Evolutionary conservation across 441 rosid genomes (phyloP).

Genomic region (Sinapis alba): DNA sequence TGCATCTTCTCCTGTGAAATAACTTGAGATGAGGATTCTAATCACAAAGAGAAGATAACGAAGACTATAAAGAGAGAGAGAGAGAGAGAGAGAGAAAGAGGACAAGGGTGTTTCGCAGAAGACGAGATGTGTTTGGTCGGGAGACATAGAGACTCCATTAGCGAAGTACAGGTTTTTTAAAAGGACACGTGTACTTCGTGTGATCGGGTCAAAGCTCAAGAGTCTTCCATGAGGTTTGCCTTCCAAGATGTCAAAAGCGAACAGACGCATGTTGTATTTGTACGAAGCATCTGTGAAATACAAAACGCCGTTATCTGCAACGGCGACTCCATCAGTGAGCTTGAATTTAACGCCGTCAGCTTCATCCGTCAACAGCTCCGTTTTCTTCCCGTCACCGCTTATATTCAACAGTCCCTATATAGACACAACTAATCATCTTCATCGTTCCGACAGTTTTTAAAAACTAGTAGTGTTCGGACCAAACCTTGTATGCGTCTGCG

Average conservation of each 20-base stretch:
- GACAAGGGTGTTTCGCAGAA: constrained; percentile 60
- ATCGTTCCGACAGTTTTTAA: neutral
- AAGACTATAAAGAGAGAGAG: no score
- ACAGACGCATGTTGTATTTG: constrained; percentile 41
- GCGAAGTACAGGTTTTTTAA: constrained; percentile 59
- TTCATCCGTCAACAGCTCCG: constrained; percentile 55
- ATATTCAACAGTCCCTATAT: constrained; percentile 71
- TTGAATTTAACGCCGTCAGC: constrained; percentile 70
- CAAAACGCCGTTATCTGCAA: constrained; percentile 33
- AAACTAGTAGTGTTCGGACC: neutral
- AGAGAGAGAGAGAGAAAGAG: neutral
- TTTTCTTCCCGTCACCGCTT: constrained; percentile 42
- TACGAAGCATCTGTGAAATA: constrained; percentile 82
- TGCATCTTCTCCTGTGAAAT: constrained; percentile 62
- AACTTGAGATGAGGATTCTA: neutral
- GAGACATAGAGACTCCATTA: constrained; percentile 73
- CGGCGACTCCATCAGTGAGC: constrained; percentile 59
- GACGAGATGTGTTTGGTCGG: constrained; percentile 42
- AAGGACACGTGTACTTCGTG: constrained; percentile 50
- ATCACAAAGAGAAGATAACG: neutral
- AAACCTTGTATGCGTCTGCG: constrained; percentile 68
- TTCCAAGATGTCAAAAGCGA: constrained; percentile 48
- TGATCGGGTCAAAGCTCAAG: constrained; percentile 62
- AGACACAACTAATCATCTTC: neutral
- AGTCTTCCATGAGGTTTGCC: constrained; percentile 74